Evolutionary conservation across 179 eudicot genomes (phyloP).

Genomic region (Vitellaria paradoxa): DNA sequence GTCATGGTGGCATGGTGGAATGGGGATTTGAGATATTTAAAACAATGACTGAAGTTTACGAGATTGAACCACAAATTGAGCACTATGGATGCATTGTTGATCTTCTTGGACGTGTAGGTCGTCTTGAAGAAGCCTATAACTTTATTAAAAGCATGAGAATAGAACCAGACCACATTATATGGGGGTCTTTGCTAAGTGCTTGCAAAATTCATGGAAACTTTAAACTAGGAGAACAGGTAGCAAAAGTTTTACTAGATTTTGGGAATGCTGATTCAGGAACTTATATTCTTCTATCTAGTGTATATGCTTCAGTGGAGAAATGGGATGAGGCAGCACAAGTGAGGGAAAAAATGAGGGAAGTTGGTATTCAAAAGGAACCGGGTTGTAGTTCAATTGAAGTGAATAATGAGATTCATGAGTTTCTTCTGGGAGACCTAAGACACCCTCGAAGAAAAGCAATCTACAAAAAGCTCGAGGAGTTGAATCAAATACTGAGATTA

Average conservation of each 20-base stretch:
- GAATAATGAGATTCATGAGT: constrained; percentile 16
- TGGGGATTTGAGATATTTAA: neutral
- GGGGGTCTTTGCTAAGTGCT: constrained; percentile 5
- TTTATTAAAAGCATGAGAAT: neutral
- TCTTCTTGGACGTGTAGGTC: constrained; percentile 7
- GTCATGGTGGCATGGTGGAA: constrained; percentile 1
- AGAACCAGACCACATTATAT: neutral
- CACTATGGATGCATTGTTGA: constrained; percentile 16
- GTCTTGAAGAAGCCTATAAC: constrained; percentile 10
- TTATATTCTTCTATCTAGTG: constrained; percentile 3
- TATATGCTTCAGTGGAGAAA: constrained; percentile 1
- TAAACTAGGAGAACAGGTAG: constrained; percentile 1
- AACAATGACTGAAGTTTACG: neutral
- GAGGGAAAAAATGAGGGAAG: constrained; percentile 3
- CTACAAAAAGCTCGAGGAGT: constrained; percentile 11
- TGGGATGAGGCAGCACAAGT: constrained; percentile 9
- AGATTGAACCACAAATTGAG: constrained; percentile 6
- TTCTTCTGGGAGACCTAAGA: neutral
- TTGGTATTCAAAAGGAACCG: constrained; percentile 13
- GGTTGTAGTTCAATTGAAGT: constrained; percentile 19
- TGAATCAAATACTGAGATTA: neutral
- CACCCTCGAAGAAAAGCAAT: constrained; percentile 6
- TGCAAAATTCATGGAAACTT: constrained; percentile 13
- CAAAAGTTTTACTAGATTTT: neutral
- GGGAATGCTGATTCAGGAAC: constrained; percentile 11